These are phyloP conservation scores for Mortierella sp. DNA, from an alignment of 371 early-diverging fungal species.

Conservation along the genomic window DNA sequence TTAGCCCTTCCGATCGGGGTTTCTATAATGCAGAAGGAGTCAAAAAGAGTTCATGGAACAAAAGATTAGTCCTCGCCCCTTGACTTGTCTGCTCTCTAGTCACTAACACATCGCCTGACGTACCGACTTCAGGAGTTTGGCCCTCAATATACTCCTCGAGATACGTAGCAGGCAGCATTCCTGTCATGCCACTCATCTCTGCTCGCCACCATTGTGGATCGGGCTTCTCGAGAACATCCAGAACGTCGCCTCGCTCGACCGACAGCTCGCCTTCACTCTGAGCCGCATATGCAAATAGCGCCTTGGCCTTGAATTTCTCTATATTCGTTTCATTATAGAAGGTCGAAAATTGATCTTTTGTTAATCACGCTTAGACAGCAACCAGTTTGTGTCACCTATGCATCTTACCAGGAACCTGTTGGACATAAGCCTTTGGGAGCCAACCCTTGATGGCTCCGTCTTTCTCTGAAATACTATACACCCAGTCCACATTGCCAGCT, in stretches of 20 bases:
- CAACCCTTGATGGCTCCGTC: conserved; percentile 25
- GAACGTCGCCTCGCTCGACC: conserved; percentile 63
- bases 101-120: background rate
- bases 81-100: no score
- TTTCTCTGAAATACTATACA: conserved; percentile 35
- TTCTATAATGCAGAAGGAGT: conserved; percentile 16
- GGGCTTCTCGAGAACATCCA: conserved; percentile 62
- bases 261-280: conserved; percentile 61
- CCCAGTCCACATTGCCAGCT: conserved; percentile 38
- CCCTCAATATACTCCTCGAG: conserved; percentile 59
- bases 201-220: conserved; percentile 76
- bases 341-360: background rate
- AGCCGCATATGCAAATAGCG: conserved; percentile 25
- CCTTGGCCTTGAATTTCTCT: conserved; percentile 47
- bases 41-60: background rate
- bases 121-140: conserved; percentile 28
- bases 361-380: no score
- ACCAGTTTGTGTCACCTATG: no score
- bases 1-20: conserved; percentile 42
- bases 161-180: conserved; percentile 68
- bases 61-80: no score
- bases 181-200: conserved; percentile 59
- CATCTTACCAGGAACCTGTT: conserved; percentile 36
- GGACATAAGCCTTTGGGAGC: conserved; percentile 46
- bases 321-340: background rate